Percentiles rank a stretch among this genome's conserved stretches.
These are phyloP conservation scores for Xylariaceae sp. DNA, from an alignment of 2,329 filamentous ascomycete species.

Conservation along the genomic window DNA sequence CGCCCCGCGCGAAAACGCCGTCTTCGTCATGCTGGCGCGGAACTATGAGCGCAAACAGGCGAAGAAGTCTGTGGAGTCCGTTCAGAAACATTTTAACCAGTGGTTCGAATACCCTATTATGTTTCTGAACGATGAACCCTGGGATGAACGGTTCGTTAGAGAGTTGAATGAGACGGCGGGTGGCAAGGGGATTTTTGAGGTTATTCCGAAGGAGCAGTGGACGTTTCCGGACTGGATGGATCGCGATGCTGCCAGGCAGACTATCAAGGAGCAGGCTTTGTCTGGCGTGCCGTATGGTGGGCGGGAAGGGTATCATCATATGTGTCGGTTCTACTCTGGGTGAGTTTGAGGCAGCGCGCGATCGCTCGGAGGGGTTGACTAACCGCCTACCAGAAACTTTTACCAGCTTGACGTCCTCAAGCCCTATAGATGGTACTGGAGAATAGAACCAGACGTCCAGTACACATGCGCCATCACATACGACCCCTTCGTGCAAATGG, in stretches of 20 bases:
- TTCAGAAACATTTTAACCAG: conserved; percentile 42
- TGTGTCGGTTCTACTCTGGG: conserved; percentile 42
- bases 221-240: conserved; percentile 36
- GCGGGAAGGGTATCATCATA: conserved; percentile 39
- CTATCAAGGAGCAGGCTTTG: conserved; percentile 33
- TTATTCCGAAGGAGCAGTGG: conserved; percentile 39
- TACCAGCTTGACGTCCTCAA: conserved; percentile 39
- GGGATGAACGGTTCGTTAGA: conserved; percentile 36
- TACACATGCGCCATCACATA: conserved; percentile 44
- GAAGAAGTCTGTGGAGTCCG: conserved; percentile 36
- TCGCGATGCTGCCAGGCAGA: conserved; percentile 29
- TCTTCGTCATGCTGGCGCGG: conserved; percentile 43
- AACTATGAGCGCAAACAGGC: conserved; percentile 40
- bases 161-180: conserved; percentile 35
- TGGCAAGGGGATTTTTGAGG: conserved; percentile 39
- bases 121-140: conserved; percentile 43
- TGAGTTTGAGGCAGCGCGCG: conserved; percentile 24
- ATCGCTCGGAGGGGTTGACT: not conserved
- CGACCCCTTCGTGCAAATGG: conserved; percentile 44
- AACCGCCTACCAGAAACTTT: conserved; percentile 33
- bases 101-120: conserved; percentile 44
- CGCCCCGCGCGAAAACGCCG: conserved; percentile 39
- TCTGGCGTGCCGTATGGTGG: conserved; percentile 36
- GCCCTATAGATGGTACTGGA: conserved; percentile 45
- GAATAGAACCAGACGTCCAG: conserved; percentile 41